Evolutionary conservation across 108 stramenopile genomes (phyloP), one percentile per base, ranked within the genome.

Genomic region (Phaeodactylum tricornutum): DNA sequence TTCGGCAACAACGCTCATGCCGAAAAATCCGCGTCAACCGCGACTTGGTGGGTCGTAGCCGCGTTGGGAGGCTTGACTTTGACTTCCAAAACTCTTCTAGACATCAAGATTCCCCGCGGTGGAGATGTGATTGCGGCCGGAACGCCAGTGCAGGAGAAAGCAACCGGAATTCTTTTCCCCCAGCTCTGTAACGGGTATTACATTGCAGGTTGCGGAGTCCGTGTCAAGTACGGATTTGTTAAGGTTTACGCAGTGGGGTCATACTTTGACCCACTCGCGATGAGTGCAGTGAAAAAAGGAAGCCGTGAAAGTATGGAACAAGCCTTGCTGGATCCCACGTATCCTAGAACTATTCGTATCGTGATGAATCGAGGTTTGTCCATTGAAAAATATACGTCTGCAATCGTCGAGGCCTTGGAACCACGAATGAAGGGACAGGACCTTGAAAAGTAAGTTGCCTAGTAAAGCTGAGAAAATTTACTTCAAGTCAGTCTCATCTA

Each of bases 201-300:
- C 3, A 59, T 84, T 33, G 77, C 55, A n/a, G 90, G 90, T 1
- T 68, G 66, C 40, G 90, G 90, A 2, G 90, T 92, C 37, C 74
- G 90, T 17, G 55, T 92, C 47, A 92, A 92, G 63, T 92, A 73
- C 47, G 80, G 80, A 29, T 84, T 92, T 65, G 82, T 92, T 35
- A 92, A 92, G 60, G 87, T 91, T 1, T 92, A 92, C 53, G 90
- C 84, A 19, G 90, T 86, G 4, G 90, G 84, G 28, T 79, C 84
- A 15, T 92, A 92, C 55, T 44, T 84, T 23, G 84, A 86, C 52
- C 79, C 79, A 2, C 29, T 81, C 16, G 89, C 81, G 50, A 81
- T 91, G 79, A 64, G 66, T 49, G 63, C 66, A 16, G 51, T 89
- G 33, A 89, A 85, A 47, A 71, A 53, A 20, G n/a, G n/a, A n/a